phyloP scores from a whole-genome alignment of 805 yeast species.

The Pichia rugopelliculosa region DNA sequence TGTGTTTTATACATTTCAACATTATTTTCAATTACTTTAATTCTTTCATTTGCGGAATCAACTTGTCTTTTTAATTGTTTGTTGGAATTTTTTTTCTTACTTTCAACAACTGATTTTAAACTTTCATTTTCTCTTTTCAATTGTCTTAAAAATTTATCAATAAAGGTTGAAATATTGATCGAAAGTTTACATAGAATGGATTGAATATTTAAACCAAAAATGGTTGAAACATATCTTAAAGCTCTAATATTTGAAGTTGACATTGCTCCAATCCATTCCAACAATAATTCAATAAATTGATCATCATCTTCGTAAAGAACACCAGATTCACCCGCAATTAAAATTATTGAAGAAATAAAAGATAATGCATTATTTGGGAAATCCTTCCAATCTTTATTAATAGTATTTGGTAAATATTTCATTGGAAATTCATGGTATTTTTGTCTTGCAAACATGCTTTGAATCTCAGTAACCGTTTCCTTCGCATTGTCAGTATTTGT shows the following conservation, averaged over 20 bases:
- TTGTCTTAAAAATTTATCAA: constrained; percentile 41
- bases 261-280: constrained; percentile 72
- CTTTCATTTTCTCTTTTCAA: constrained; percentile 25
- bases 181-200: constrained; percentile 49
- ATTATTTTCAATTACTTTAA: constrained; percentile 39
- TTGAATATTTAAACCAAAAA: constrained; percentile 52
- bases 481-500: constrained; percentile 43
- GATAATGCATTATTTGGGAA: constrained; percentile 48
- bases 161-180: constrained; percentile 28
- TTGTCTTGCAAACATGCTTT: constrained; percentile 53
- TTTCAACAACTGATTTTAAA: constrained; percentile 7
- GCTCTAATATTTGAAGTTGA: constrained; percentile 66
- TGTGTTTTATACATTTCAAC: constrained; percentile 38
- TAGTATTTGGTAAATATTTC: constrained; percentile 9
- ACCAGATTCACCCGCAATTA: constrained; percentile 55
- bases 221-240: constrained; percentile 60
- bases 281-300: constrained; percentile 44
- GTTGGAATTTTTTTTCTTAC: constrained; percentile 15
- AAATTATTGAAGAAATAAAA: constrained; percentile 48
- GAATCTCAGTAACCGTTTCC: constrained; percentile 68
- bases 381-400: constrained; percentile 40
- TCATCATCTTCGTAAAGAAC: constrained; percentile 37
- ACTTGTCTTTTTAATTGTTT: constrained; percentile 28
- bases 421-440: constrained; percentile 65
- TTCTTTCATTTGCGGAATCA: constrained; percentile 32